Conservation (phyloP, 441 rosid genomes). For the Isatis lusitanica region DNA sequence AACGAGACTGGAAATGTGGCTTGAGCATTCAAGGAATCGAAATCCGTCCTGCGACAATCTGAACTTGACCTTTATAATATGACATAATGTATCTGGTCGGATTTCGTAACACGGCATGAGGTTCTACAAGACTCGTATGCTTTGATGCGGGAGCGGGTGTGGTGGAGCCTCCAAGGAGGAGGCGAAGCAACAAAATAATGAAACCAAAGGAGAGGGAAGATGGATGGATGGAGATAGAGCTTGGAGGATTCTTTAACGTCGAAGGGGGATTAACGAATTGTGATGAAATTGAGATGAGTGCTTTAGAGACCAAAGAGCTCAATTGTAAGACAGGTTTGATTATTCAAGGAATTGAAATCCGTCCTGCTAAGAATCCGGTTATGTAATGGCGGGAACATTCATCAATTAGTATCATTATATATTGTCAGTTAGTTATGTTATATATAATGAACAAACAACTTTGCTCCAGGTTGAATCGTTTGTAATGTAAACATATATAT, state of each 20-base stretch:
- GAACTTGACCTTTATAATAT: no score
- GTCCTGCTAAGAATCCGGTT: not conserved
- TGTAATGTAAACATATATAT: no score
- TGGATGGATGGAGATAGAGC: constrained; percentile 43
- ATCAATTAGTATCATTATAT: no score
- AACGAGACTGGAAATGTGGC: not conserved
- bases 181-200: no score
- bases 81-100: no score
- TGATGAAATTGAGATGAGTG: constrained; percentile 5
- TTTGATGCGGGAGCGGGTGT: not conserved
- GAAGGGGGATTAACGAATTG: not conserved
- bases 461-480: not conserved
- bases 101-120: no score
- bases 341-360: constrained; percentile 15
- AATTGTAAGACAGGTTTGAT: not conserved
- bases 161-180: no score
- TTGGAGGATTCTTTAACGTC: constrained; percentile 35
- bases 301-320: not conserved
- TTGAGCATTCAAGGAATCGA: constrained; percentile 48
- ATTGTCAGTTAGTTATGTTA: not conserved
- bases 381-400: not conserved
- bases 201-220: constrained; percentile 18
- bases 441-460: not conserved
- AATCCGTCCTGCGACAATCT: constrained; percentile 32
- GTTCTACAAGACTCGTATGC: not conserved